Evolutionary conservation across 2,329 filamentous ascomycete genomes (phyloP).

Genomic region (Fusarium multiceps): DNA sequence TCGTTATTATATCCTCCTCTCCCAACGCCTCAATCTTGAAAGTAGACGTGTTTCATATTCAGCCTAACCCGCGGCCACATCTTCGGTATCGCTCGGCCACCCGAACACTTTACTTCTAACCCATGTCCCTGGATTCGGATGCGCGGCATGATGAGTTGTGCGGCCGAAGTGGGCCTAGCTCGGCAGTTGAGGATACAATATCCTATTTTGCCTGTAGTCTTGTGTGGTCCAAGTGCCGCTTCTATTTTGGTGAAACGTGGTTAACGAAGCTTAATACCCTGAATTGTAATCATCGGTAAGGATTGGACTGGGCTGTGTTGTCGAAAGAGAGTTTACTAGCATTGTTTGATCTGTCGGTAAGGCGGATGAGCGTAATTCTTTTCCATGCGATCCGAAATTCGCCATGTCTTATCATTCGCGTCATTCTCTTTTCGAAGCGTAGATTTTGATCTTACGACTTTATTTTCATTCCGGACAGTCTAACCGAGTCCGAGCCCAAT

Average conservation of each 20-base stretch:
- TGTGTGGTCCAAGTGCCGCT: background rate
- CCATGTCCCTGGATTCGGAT: background rate
- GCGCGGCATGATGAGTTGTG: background rate
- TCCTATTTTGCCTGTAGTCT: background rate
- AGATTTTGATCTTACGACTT: background rate
- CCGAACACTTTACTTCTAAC: background rate
- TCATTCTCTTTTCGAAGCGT: background rate
- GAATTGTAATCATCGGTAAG: background rate
- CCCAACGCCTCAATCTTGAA: background rate
- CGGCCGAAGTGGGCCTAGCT: slow-evolving; percentile 1
- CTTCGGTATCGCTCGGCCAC: background rate
- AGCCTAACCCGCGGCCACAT: background rate
- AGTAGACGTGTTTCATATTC: background rate
- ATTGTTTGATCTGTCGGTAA: background rate
- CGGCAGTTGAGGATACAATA: slow-evolving; percentile 7
- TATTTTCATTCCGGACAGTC: too few species aligned
- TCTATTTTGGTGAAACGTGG: slow-evolving; percentile 14
- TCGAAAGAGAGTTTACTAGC: background rate
- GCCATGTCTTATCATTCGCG: background rate
- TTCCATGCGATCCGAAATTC: background rate
- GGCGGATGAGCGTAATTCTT: background rate
- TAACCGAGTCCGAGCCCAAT: background rate
- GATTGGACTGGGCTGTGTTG: background rate
- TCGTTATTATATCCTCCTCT: background rate
- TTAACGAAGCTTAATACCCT: background rate